Base-by-base conservation (phyloP, 164 flowering plant genomes). In the Kalanchoe fedtschenkoi region DNA sequence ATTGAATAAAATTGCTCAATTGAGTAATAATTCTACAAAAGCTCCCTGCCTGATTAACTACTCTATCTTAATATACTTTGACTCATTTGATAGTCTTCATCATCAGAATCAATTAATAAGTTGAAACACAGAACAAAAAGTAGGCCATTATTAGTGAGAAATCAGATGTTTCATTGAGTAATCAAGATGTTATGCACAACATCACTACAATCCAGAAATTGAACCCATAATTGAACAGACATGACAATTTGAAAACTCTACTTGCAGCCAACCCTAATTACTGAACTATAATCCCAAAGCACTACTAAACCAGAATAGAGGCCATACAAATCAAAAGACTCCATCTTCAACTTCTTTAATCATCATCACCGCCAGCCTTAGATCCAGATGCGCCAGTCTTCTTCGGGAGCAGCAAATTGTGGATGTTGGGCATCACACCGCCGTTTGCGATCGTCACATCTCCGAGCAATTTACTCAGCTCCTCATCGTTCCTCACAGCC, bases 391-490 rank as follows among this genome's bases (percentile, higher is more conserved):
- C 41, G 16, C 57, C 65, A 34, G 44, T 10, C 32, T 62, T 62
- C 65, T 62, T 62, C 1, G 65, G 65, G 4, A 62, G 58, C 22
- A 62, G 38, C 41, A 62, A 28, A 24, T 62, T 62, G 57, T 62
- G 65, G 24, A 62, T 62, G 28, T 62, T 62, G 15, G 65, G 65
- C 65, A 62, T 62, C 39, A 62, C 65, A 17, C 65, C 65, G 19
- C 65, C 65, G 29, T 62, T 62, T 0, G 65, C 65, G 17, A 62
- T 62, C 17, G 65, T 62, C 38, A 62, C 65, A 34, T 62, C 65
- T 21, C 65, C 65, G 5, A 62, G 38, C 19, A 62, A 47, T 21
- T 62, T 62, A 53, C 65, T 62, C 33, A 62, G 30, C 29, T 62
- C 65, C 13, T 62, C 65, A 44, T 62, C 65, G 16, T 62, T 62